Conservation (phyloP, 2,329 filamentous ascomycete genomes). For the Alternaria postmessia region DNA sequence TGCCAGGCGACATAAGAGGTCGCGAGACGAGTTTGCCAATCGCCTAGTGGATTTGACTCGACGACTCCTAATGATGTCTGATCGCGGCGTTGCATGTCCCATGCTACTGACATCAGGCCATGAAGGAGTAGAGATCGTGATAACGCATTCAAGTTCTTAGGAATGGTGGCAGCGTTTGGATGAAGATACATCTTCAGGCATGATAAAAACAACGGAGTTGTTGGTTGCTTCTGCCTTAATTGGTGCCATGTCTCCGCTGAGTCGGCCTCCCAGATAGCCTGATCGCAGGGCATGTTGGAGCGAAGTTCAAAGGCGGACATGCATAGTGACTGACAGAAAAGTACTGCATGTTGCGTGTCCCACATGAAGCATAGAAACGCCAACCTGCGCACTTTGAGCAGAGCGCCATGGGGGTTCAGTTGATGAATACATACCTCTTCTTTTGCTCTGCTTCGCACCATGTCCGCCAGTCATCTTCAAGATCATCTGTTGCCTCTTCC, state of each 20-base stretch:
- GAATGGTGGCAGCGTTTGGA: conserved; percentile 44
- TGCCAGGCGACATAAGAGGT: conserved; percentile 67
- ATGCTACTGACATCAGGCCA: conserved; percentile 69
- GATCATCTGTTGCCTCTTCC: conserved; percentile 48
- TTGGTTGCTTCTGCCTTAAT: conserved; percentile 50
- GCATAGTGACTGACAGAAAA: conserved; percentile 72
- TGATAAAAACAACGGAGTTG: conserved; percentile 57
- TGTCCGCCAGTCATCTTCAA: conserved; percentile 60
- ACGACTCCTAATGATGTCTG: conserved; percentile 63
- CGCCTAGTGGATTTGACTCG: conserved; percentile 49
- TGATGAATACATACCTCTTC: conserved; percentile 56
- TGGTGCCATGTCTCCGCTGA: conserved; percentile 62
- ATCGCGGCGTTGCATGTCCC: conserved; percentile 69
- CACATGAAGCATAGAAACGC: conserved; percentile 71
- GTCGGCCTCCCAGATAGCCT: conserved; percentile 65
- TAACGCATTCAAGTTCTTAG: conserved; percentile 58
- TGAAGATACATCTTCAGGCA: conserved; percentile 66
- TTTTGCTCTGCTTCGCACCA: conserved; percentile 66
- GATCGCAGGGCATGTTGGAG: conserved; percentile 63
- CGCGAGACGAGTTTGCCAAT: conserved; percentile 62
- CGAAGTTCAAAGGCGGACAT: conserved; percentile 72
- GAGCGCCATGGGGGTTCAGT: neutral
- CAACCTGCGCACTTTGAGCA: conserved; percentile 45
- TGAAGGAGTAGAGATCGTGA: conserved; percentile 66
- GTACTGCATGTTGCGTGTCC: conserved; percentile 70